A percentile compares a stretch with the other conserved stretches of the same genome.
Evolutionary conservation across 2,329 filamentous ascomycete genomes (phyloP).

Genomic region (Bertia moriformis): DNA sequence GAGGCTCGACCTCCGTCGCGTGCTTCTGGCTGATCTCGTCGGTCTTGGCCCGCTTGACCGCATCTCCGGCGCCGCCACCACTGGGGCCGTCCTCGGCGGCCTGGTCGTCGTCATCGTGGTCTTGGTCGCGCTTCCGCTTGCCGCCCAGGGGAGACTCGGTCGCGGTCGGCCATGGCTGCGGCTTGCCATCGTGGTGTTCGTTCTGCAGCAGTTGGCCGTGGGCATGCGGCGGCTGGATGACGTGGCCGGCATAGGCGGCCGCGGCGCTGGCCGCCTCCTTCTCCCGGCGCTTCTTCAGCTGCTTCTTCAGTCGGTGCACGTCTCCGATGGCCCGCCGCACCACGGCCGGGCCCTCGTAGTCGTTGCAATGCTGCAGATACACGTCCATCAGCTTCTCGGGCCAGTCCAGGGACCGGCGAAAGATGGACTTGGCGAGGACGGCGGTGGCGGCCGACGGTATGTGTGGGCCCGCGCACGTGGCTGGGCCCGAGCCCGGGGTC

Average conservation of each 20-base stretch:
- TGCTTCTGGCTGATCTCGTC: no score
- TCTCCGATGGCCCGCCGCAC: slow-evolving; percentile 62
- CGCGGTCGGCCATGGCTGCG: no score
- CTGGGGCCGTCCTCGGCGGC: slow-evolving; percentile 44
- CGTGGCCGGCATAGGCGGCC: slow-evolving; percentile 27
- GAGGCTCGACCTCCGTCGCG: slow-evolving; percentile 21
- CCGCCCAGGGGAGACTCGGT: slow-evolving; percentile 21
- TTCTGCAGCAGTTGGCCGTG: slow-evolving; percentile 13
- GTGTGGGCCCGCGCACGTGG: slow-evolving; percentile 19
- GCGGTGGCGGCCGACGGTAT: slow-evolving; percentile 58
- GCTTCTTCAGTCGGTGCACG: slow-evolving; percentile 54
- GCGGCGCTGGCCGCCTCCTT: slow-evolving; percentile 48
- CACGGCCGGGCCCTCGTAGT: slow-evolving; percentile 68
- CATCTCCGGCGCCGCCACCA: slow-evolving; percentile 43
- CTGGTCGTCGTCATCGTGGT: slow-evolving; percentile 19
- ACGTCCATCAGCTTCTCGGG: slow-evolving; percentile 64
- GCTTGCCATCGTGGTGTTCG: background rate
- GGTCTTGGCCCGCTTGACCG: slow-evolving; percentile 13
- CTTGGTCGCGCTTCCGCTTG: slow-evolving; percentile 62
- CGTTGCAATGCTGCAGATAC: slow-evolving; percentile 70
- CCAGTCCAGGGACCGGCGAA: slow-evolving; percentile 52
- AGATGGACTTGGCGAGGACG: slow-evolving; percentile 59
- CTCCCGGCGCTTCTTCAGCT: slow-evolving; percentile 47
- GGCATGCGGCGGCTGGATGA: slow-evolving; percentile 17
- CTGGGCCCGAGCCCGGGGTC: no score